Conservation (phyloP, 2,329 filamentous ascomycete species). For the Fragosphaeria purpurea region DNA sequence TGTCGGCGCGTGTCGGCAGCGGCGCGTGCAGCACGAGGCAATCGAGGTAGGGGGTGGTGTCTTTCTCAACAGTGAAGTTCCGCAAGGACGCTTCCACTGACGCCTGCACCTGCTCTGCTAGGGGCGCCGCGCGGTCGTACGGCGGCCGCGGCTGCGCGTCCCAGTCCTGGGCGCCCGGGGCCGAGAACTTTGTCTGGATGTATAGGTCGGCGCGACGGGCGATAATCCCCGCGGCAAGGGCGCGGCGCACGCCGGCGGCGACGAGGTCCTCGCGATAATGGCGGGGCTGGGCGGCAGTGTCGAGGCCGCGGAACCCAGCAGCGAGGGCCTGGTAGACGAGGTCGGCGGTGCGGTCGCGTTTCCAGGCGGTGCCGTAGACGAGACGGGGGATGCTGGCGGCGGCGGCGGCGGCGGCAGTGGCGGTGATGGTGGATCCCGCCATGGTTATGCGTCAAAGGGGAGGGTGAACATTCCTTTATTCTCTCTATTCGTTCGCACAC, state of each 20-base stretch:
- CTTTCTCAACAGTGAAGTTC: slow-evolving; percentile 41
- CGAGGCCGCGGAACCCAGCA: slow-evolving; percentile 61
- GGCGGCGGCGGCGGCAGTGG: too few relatives aligned
- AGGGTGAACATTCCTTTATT: too few relatives aligned
- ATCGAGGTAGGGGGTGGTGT: slow-evolving; percentile 46
- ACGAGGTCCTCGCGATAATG: slow-evolving; percentile 69
- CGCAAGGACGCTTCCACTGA: slow-evolving; percentile 58
- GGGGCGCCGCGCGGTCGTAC: slow-evolving; percentile 47
- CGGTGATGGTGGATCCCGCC: too few relatives aligned
- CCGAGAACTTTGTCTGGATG: slow-evolving; percentile 77
- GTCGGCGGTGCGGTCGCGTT: slow-evolving; percentile 55
- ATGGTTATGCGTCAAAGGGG: too few relatives aligned
- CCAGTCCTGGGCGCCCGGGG: slow-evolving; percentile 50
- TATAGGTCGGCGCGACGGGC: slow-evolving; percentile 46
- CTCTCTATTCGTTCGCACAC: too few relatives aligned
- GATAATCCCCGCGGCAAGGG: slow-evolving; percentile 49
- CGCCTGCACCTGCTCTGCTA: slow-evolving; percentile 54
- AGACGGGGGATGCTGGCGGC: slow-evolving; percentile 35
- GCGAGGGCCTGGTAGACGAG: slow-evolving; percentile 60
- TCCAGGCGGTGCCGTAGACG: slow-evolving; percentile 82
- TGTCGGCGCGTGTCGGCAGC: slow-evolving; percentile 31
- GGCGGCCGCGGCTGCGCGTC: slow-evolving; percentile 39
- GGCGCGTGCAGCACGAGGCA: slow-evolving; percentile 64
- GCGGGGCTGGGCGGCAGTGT: slow-evolving; percentile 68
- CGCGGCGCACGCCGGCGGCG: slow-evolving; percentile 53